Base-by-base conservation (phyloP, 2,329 filamentous ascomycete species). In the Ceratocystis lukuohia region DNA sequence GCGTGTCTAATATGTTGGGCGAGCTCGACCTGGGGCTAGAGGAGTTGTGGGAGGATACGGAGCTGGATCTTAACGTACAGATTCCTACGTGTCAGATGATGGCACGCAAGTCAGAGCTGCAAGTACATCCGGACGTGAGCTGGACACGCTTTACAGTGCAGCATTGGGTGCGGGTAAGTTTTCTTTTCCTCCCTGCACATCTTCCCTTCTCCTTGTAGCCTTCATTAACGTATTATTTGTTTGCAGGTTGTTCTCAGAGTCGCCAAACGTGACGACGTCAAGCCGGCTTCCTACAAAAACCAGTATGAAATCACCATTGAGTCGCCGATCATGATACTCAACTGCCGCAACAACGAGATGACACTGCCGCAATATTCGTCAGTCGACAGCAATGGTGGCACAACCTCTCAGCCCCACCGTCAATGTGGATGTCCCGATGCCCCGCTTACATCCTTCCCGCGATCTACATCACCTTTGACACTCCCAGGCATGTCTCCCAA, bases 251-350 rank as follows among this genome's bases (percentile, higher is more conserved):
- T 96, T 69, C 89, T 96, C 85, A 88, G 92, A 64, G 86, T 96
- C 61, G 96, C 91, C 37, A 91, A 90, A 71, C 79, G 88, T 15
- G 92, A 96, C 71, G 83, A 86, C 48, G 84, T 87, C 10, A 89
- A 96, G 71, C 86, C 91, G 0, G 80, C 79, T 0, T 82, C 81
- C 45, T 81, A 79, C 69, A 92, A 92, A 73, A 84, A 91, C 44
- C 92, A 96, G 73, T 96, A 96, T 71, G 92, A 96, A 75, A 96
- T 96, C 71, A 96, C 91, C 70, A 96, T 96, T 71, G 92, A 96
- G 76, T 96, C 91, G 1, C 92, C 92, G 0, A 93, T 96, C 73
- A 93, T 93, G 69, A 90, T 96, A 59, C 87, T 96, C 61, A 93
- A 92, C 69, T 96, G 92, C 77, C 89, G 89, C 69, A 91, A 92